Base-by-base conservation (phyloP, 148 eudicot species). In the Dianthus caryophyllus region DNA sequence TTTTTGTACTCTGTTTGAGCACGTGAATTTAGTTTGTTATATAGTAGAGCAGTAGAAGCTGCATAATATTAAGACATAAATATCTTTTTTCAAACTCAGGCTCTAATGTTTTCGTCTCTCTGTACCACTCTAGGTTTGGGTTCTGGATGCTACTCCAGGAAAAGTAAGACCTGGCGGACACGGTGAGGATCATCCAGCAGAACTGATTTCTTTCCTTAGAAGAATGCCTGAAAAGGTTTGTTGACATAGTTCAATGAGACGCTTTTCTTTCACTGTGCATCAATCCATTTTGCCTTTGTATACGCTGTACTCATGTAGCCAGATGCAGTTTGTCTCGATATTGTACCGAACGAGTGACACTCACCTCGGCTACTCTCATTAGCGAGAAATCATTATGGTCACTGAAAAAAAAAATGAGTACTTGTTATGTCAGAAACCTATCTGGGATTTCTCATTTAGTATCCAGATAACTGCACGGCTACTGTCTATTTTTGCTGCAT, bases 141-240 rank as follows among this genome's bases (percentile, higher is more conserved):
- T 86, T 73, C 78, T 91, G 63, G 97, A 91, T 80, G 88, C 97
- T 65, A 88, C 97, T 66, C 97, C 97, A 31, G 97, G 97, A 82
- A 83, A 86, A 79, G 88, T 86, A 71, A 85, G 84, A 75, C 87
- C 92, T 81, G 92, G 96, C 59, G 80, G 86, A 72, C 84, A 86
- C 65, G 87, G 90, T 66, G 92, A 88, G 75, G 97, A 91, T 78
- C 97, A 82, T 78, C 97, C 96, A 33, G 88, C 84, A 44, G 92
- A 88, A 82, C 77, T 88, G 51, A 91, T 91, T 57, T 80, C 92
- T 64, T 80, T 80, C 46, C 78, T 91, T 33, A 79, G 65, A 47
- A 85, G 67, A 74, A 79, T 88, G 70, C 97, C 97, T 10, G 80
- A 77, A 54, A 85, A 86, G 90, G 97, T 91, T 64, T 70, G 74